Evolutionary conservation across 805 yeast genomes (phyloP), one percentile per base, ranked within the genome.

Genomic region (Cyberlindnera xishuangbannaensis): DNA sequence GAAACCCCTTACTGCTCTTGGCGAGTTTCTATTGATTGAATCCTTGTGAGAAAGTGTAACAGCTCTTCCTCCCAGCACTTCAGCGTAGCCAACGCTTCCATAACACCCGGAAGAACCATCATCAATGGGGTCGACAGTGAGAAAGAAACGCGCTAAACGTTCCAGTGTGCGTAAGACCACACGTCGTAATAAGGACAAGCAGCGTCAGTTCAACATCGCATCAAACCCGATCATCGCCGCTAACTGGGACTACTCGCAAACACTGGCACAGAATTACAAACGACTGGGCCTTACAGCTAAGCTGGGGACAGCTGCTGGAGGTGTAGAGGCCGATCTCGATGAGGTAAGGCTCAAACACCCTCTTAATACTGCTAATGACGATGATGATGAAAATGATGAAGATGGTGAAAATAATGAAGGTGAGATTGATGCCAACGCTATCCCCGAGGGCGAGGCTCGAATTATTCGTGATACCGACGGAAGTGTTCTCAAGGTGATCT

Each of bases 181-280:
- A 19, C 72, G 92, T 56, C 69, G 78, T 44, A 56, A 55, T 30
- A 85, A 85, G 55, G 88, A 83, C 51, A 76, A 72, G 49, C 79
- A 77, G 47, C 72, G 82, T 53, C 69, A 78, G 45, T 64, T 79
- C 39, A 76, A 76, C 40, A 74, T 83, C 20, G 68, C 69, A 30
- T 68, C 83, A 0, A 85, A 86, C 53, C 83, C 95, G 2, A 73
- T 92, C 42, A 83, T 92, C 42, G 94, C 86, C 5, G 83, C 76
- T 21, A 73, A 87, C 57, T 92, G 98, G 98, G 95, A 92, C 59
- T 72, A 77, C 39, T 71, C 73, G 10, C 66, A 80, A 36, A 88
- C 97, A 0, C 62, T 88, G 40, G 69, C 76, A 33, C 97, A 92
- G 55, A 92, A 92, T 58, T 90, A 92, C 61, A 78, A 79, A 48